Evolutionary conservation across 2,329 filamentous ascomycete species (phyloP).

Genomic region (Aspergillus pseudotamarii): DNA sequence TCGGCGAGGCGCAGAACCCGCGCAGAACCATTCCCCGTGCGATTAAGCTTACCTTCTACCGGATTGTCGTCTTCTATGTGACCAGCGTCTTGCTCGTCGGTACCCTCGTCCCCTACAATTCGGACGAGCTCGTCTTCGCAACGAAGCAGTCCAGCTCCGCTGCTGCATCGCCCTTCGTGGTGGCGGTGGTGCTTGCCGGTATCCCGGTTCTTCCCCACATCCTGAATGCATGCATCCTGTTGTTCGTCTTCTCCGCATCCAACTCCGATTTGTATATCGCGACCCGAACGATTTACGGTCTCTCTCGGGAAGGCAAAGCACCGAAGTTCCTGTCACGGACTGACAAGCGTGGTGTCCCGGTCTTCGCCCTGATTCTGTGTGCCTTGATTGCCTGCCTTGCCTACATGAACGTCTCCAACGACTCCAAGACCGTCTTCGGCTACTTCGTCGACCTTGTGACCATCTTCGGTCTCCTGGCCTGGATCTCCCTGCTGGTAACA

Average conservation of each 20-base stretch:
- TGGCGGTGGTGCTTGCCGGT: constrained; percentile 67
- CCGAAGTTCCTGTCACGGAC: constrained; percentile 72
- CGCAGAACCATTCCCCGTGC: constrained; percentile 74
- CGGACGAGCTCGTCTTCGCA: constrained; percentile 57
- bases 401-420: constrained; percentile 65
- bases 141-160: constrained; percentile 52
- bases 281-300: constrained; percentile 71
- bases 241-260: constrained; percentile 76
- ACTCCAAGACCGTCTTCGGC: constrained; percentile 60
- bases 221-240: constrained; percentile 72
- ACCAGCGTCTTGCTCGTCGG: constrained; percentile 73
- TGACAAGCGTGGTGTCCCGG: constrained; percentile 70
- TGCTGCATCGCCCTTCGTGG: constrained; percentile 73
- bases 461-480: constrained; percentile 67
- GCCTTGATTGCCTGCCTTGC: constrained; percentile 67
- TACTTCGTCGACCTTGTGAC: constrained; percentile 71
- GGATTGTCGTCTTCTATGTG: constrained; percentile 79
- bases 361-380: constrained; percentile 65
- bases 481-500: constrained; percentile 69
- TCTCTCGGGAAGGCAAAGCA: constrained; percentile 72
- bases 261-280: constrained; percentile 80
- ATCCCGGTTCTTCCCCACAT: constrained; percentile 67
- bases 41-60: constrained; percentile 79
- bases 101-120: constrained; percentile 76
- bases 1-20: constrained; percentile 78